Percentiles rank a stretch among this genome's conserved stretches.
These are phyloP conservation scores for Trichoderma aggressivum DNA, from an alignment of 2,329 filamentous ascomycete genomes.

Conservation along the genomic window DNA sequence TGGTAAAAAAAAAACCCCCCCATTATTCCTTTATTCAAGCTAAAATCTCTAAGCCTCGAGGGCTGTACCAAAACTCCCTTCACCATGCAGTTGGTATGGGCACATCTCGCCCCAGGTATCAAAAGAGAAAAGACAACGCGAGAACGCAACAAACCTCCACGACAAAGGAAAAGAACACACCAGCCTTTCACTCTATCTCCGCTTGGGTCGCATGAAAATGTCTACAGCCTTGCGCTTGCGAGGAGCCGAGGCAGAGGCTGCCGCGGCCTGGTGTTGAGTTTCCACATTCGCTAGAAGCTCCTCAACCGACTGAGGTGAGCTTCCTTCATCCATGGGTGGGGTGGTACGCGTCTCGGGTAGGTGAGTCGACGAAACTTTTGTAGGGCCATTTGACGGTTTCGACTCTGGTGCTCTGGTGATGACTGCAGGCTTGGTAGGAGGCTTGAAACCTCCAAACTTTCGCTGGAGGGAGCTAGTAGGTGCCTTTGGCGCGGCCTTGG, in stretches of 20 bases:
- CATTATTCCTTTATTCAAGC: neutral
- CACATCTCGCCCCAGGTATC: slow-evolving; percentile 2
- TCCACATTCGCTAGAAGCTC: neutral
- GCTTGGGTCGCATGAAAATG: slow-evolving; percentile 52
- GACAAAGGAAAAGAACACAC: neutral
- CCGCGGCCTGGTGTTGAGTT: neutral
- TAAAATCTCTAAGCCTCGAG: neutral
- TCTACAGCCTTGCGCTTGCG: slow-evolving; percentile 46
- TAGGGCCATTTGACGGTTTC: neutral
- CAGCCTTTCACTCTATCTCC: slow-evolving; percentile 23
- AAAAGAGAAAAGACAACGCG: neutral
- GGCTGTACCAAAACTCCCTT: slow-evolving; percentile 12
- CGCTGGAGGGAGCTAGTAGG: neutral
- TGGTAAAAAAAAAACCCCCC: neutral
- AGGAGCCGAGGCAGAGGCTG: neutral
- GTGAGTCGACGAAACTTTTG: neutral
- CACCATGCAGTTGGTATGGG: slow-evolving; percentile 1
- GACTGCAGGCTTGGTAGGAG: neutral
- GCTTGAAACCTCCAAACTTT: slow-evolving; percentile 12
- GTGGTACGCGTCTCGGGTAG: neutral
- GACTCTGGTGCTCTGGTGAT: neutral
- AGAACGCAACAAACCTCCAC: neutral
- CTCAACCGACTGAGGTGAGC: neutral
- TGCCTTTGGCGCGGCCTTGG: neutral
- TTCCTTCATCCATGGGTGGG: neutral